Base-by-base conservation (phyloP, 2,329 filamentous ascomycete genomes). In the Nemania diffusa region DNA sequence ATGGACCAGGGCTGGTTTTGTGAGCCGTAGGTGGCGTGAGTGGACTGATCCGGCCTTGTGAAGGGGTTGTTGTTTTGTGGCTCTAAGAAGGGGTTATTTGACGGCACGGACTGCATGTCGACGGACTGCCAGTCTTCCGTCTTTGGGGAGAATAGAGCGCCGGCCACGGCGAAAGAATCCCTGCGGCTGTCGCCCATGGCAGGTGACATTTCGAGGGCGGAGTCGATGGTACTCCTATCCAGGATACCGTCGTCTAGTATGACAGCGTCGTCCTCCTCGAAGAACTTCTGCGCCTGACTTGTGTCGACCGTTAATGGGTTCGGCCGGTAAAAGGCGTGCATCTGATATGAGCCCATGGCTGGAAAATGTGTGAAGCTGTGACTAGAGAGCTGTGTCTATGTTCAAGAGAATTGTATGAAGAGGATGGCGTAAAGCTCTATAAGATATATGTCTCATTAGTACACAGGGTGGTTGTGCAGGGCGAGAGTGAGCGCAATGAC, bases 11-110 rank as follows among this genome's bases (percentile, higher is more conserved):
- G 77, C 70, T 80, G 81, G 52, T 75, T 76, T 42, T 81, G 79
- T 60, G 79, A 76, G 57, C 74, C 78, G 62, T 83, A 84, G 70
- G 79, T 78, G 55, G 78, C 76, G 70, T 87, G 85, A 62, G 78
- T 78, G 69, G 78, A 77, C 69, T 85, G 83, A 64, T 88, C 85
- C 70, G 90, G 83, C 67, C 88, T 88, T 81, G 90, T 86, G 82
- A 92, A 94, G 57, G 88, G 88, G 81, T 89, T 89, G 81, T 88
- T 88, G 81, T 84, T 88, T 53, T 77, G 82, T 50, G 82, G 81
- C 70, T 86, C 85, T 74, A 87, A 78, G 80, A 89, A 90, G 42
- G 88, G 86, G 79, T 89, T 89, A 79, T 87, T 89, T 64, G 88
- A 89, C 15, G 85, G 84, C 63, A 88, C 80, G 17, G 87, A 87